phyloP scores from a whole-genome alignment of 768 basidiomycete species.

The Suillus fuscotomentosus region DNA sequence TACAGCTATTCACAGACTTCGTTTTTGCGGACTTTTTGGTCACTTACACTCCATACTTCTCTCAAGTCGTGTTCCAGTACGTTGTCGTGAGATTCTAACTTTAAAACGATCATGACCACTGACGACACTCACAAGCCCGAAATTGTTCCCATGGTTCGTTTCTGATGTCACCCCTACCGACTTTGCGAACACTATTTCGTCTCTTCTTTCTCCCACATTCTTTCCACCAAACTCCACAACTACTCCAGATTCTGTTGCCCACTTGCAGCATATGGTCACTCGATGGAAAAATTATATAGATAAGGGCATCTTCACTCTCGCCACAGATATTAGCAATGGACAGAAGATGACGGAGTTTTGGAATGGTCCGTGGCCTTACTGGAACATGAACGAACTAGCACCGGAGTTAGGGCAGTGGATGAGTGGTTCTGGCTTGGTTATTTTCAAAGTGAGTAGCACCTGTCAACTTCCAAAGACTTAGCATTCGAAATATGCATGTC shows the following conservation, averaged over 20 bases:
- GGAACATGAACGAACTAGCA: constrained; percentile 61
- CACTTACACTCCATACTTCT: constrained; percentile 82
- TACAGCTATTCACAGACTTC: constrained; percentile 87
- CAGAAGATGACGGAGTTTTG: constrained; percentile 51
- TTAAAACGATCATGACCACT: constrained; percentile 6
- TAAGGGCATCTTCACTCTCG: constrained; percentile 67
- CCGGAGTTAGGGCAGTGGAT: constrained; percentile 51
- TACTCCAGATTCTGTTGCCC: constrained; percentile 28
- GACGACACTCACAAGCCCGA: constrained; percentile 56
- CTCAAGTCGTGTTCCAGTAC: constrained; percentile 87
- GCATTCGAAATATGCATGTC: constrained; percentile 3
- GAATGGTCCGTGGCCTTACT: constrained; percentile 76
- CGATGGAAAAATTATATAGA: constrained; percentile 78
- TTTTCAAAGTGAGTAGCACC: constrained; percentile 68
- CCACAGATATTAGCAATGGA: constrained; percentile 35
- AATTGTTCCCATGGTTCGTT: constrained; percentile 96
- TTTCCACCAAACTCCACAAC: constrained; percentile 36
- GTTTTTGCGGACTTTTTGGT: constrained; percentile 93
- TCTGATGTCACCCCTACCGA: constrained; percentile 91
- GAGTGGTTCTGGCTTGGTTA: constrained; percentile 59
- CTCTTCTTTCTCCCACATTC: constrained; percentile 61
- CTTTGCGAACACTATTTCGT: constrained; percentile 58
- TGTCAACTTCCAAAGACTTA: background rate
- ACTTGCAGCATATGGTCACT: constrained; percentile 57
- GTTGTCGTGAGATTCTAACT: constrained; percentile 22